Evolutionary conservation across 225 moss, liverwort and hornwort species (phyloP), one percentile per base, ranked within the genome.

Genomic region (Marchantia paleacea): DNA sequence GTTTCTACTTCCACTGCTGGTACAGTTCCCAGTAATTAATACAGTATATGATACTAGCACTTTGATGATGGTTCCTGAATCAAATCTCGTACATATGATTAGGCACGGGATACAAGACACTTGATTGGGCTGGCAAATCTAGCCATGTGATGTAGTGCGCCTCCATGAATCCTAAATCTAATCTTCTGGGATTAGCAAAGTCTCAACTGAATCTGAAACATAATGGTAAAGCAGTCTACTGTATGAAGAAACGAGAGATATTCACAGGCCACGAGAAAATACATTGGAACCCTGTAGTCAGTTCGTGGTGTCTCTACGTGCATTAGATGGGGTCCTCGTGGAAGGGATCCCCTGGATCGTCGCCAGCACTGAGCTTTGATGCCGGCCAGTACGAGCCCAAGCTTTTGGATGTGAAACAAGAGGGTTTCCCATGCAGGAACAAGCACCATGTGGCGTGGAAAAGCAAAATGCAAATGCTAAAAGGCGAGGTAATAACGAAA

Each of bases 111-210:
- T 66, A 66, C 25, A 26, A 18, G 68, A 29, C 11, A 28, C 30
- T 26, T 68, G n/a, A 68, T 68, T 68, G 68, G 68, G 68, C 25
- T 68, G 11, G 68, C 26, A 68, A 68, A 68, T 26, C 68, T 30
- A 68, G 29, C 62, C 6, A 62, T 22, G n/a, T 22, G 62, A 24
- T 62, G 18, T 62, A 6, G n/a, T n/a, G 22, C 16, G 24, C n/a
- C 62, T 62, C n/a, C 15, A 16, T 62, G 62, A 62, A 62, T 62
- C 24, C 62, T 0, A 62, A n/a, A 62, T 62, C 62, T 24, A 62
- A 62, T 62, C 62, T 22, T 24, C 62, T 62, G 62, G 22, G n/a
- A 62, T 62, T 62, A 22, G 62, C n/a, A 6, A 24, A 3, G 24
- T 22, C 62, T 62, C 18, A 62, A 24, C 60, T 8, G 62, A 62